Conservation (phyloP, 768 basidiomycete species). For the Rhodocollybia butyracea region DNA sequence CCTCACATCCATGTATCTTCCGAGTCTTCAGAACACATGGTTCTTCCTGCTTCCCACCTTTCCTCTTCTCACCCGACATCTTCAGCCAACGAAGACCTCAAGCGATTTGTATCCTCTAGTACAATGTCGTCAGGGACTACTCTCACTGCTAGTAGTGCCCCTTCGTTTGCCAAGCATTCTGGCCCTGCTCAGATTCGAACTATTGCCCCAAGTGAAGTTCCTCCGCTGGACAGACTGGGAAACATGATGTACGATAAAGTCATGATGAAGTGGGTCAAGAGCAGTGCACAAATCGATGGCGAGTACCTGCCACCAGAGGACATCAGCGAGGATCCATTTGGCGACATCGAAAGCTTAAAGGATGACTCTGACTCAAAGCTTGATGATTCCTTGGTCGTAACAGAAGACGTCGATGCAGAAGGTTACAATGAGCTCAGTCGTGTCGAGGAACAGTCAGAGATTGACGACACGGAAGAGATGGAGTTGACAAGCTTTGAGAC, state of each 20-base stretch:
- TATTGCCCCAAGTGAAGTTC: slow-evolving; percentile 80
- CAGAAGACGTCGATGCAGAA: slow-evolving; percentile 8
- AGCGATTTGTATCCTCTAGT: slow-evolving; percentile 87
- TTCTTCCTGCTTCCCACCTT: slow-evolving; percentile 43
- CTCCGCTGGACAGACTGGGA: slow-evolving; percentile 70
- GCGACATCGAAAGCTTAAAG: slow-evolving; percentile 83
- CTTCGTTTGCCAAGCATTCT: slow-evolving; percentile 82
- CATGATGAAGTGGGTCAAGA: slow-evolving; percentile 84
- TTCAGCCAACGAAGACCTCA: slow-evolving; percentile 67
- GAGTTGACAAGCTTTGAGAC: slow-evolving; percentile 72
- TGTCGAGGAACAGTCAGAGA: slow-evolving; percentile 46
- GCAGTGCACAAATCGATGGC: slow-evolving; percentile 32
- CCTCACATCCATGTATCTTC: slow-evolving; percentile 27
- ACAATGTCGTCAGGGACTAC: slow-evolving; percentile 76
- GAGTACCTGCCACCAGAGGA: slow-evolving; percentile 33
- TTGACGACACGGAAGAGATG: slow-evolving; percentile 64
- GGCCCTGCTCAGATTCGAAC: slow-evolving; percentile 77
- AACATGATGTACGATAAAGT: slow-evolving; percentile 85
- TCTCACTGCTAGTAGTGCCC: slow-evolving; percentile 65
- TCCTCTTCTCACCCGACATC: slow-evolving; percentile 45
- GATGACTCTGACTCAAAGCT: slow-evolving; percentile 49
- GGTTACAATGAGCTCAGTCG: slow-evolving; percentile 37
- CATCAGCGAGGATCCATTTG: slow-evolving; percentile 85
- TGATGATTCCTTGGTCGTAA: slow-evolving; percentile 18
- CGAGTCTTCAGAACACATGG: slow-evolving; percentile 21